A percentile compares a stretch with the other conserved stretches of the same genome.
These are phyloP conservation scores for Nannochloropsis gaditana DNA, from an alignment of 108 stramenopile genomes.

Conservation along the genomic window DNA sequence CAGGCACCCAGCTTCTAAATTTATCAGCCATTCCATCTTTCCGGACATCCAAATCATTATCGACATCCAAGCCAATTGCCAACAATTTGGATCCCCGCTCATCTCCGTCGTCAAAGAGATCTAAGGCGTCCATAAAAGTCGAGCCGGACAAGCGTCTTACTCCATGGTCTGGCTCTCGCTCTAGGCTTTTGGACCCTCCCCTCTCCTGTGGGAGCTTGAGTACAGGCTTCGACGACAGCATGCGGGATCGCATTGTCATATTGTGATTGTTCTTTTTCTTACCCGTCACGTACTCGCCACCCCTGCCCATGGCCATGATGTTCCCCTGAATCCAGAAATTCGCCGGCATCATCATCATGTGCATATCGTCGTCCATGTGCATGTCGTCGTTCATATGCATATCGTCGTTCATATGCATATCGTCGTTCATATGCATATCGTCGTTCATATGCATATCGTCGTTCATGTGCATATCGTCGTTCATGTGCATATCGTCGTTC, in stretches of 20 bases:
- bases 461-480: constrained; percentile 1
- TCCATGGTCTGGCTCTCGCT: neutral
- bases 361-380: neutral
- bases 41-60: neutral
- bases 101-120: constrained; percentile 11
- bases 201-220: neutral
- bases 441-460: neutral
- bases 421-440: neutral
- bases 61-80: neutral
- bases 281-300: constrained; percentile 3
- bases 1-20: constrained; percentile 13
- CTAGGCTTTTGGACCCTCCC: neutral
- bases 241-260: neutral
- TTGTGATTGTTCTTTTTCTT: neutral
- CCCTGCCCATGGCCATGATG: neutral
- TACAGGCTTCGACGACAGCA: neutral
- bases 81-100: neutral
- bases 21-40: neutral
- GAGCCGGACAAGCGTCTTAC: constrained; percentile 9
- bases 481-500: constrained; percentile 12
- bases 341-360: neutral
- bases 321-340: constrained; percentile 1
- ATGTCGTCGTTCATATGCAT: constrained; percentile 12
- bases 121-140: neutral
- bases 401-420: neutral